phyloP scores from a whole-genome alignment of 495 filamentous ascomycete genomes.

The Staphylotrichum longicolle region DNA sequence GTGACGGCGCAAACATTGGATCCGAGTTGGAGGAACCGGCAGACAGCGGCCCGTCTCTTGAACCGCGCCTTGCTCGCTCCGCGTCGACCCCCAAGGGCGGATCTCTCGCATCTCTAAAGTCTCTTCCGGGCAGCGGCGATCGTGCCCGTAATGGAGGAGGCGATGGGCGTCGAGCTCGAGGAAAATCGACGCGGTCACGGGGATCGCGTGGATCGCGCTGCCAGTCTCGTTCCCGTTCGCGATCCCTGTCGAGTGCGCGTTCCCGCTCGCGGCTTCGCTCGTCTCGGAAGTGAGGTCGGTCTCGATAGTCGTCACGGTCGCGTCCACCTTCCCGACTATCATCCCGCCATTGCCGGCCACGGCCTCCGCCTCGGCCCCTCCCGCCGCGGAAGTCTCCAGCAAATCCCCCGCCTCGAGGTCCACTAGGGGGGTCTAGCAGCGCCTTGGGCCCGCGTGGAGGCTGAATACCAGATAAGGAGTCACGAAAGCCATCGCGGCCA shows the following conservation, averaged over 20 bases:
- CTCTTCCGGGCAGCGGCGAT: conserved; percentile 37
- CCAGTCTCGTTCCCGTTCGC: conserved; percentile 31
- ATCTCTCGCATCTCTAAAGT: conserved; percentile 38
- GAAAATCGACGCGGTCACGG: conserved; percentile 44
- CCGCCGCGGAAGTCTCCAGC: conserved; percentile 48
- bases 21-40: conserved; percentile 69
- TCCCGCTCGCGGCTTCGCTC: conserved; percentile 45
- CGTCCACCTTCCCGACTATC: conserved; percentile 62
- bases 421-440: conserved; percentile 61
- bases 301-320: conserved; percentile 57
- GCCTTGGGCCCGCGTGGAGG: conserved; percentile 73
- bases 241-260: conserved; percentile 19
- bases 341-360: conserved; percentile 51
- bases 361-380: conserved; percentile 33
- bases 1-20: conserved; percentile 50
- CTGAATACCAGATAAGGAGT: conserved; percentile 41
- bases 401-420: conserved; percentile 51
- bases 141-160: conserved; percentile 45
- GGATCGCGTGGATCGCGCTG: conserved; percentile 35
- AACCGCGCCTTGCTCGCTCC: conserved; percentile 51
- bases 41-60: conserved; percentile 60
- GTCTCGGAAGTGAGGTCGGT: conserved; percentile 48
- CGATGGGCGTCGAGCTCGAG: conserved; percentile 43
- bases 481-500: conserved; percentile 50
- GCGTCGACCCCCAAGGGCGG: conserved; percentile 46